These are phyloP conservation scores for Pisolithus microcarpus DNA, from an alignment of 768 basidiomycete genomes.

Conservation along the genomic window DNA sequence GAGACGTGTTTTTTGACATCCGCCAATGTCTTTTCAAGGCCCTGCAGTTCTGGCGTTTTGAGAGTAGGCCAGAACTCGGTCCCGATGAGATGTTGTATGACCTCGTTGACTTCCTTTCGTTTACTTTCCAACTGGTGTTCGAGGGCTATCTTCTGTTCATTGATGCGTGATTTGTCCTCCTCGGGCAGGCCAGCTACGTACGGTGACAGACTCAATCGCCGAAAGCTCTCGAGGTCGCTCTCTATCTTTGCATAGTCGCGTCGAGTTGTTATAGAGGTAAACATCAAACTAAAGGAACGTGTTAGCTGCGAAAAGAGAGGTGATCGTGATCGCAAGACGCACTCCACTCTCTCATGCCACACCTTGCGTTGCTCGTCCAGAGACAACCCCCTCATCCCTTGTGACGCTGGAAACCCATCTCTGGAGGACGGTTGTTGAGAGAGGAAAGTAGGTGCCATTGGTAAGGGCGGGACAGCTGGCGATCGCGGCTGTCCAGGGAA, in stretches of 20 bases:
- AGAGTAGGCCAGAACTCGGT: conserved; percentile 37
- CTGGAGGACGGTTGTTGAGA: conserved; percentile 6
- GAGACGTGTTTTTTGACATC: conserved; percentile 23
- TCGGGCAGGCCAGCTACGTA: conserved; percentile 18
- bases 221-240: conserved; percentile 25
- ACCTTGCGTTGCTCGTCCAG: conserved; percentile 30
- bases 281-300: conserved; percentile 26
- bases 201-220: conserved; percentile 19
- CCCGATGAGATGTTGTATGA: conserved; percentile 25
- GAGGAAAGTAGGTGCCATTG: conserved; percentile 15
- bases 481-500: conserved; percentile 16
- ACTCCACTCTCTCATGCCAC: conserved; percentile 39
- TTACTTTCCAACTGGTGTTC: conserved; percentile 23
- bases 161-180: conserved; percentile 17
- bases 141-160: conserved; percentile 15
- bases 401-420: neutral
- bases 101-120: conserved; percentile 26
- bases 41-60: conserved; percentile 16
- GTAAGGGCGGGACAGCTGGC: conserved; percentile 16
- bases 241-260: conserved; percentile 27
- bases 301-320: neutral
- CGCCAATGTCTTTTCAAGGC: conserved; percentile 12
- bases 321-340: conserved; percentile 8
- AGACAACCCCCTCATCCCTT: conserved; percentile 18
- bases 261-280: conserved; percentile 28